Conservation (phyloP, 1,139 yeast species). For the Blastobotrys malaysiensis region DNA sequence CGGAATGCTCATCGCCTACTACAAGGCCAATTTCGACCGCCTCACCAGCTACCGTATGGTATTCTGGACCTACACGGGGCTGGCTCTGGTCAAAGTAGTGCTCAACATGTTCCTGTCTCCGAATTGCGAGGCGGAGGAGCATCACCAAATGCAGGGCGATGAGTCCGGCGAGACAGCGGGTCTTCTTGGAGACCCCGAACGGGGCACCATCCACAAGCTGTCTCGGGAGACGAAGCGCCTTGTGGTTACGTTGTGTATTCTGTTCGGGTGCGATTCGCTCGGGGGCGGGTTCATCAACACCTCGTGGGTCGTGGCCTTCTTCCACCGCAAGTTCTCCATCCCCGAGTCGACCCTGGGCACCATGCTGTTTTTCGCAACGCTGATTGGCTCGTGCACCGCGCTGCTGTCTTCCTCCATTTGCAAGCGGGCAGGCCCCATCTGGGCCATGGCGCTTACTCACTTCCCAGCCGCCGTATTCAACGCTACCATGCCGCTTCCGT, state of each 20-base stretch:
- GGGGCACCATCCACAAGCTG: background rate
- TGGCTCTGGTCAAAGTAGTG: slow-evolving; percentile 52
- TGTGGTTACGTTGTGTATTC: slow-evolving; percentile 40
- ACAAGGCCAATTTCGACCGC: slow-evolving; percentile 35
- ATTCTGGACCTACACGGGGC: slow-evolving; percentile 51
- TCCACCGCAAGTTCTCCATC: slow-evolving; percentile 35
- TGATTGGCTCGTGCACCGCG: slow-evolving; percentile 57
- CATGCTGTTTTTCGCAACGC: slow-evolving; percentile 56
- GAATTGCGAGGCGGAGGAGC: slow-evolving; percentile 44
- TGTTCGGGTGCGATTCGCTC: slow-evolving; percentile 68
- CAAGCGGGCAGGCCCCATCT: slow-evolving; percentile 66
- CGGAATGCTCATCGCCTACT: slow-evolving; percentile 52
- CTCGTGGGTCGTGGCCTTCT: slow-evolving; percentile 83
- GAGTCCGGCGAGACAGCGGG: background rate
- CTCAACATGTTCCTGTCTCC: slow-evolving; percentile 51
- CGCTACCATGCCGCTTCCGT: slow-evolving; percentile 47
- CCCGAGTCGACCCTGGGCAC: slow-evolving; percentile 38
- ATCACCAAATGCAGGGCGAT: slow-evolving; percentile 1
- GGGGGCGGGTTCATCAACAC: slow-evolving; percentile 86
- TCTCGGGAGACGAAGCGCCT: slow-evolving; percentile 16
- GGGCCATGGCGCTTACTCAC: slow-evolving; percentile 71
- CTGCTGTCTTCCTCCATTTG: slow-evolving; percentile 69
- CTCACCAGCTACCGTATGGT: slow-evolving; percentile 50
- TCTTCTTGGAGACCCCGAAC: background rate
- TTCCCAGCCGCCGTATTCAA: slow-evolving; percentile 70